Conservation (phyloP, 2,329 filamentous ascomycete species). For the Fusarium globosum region DNA sequence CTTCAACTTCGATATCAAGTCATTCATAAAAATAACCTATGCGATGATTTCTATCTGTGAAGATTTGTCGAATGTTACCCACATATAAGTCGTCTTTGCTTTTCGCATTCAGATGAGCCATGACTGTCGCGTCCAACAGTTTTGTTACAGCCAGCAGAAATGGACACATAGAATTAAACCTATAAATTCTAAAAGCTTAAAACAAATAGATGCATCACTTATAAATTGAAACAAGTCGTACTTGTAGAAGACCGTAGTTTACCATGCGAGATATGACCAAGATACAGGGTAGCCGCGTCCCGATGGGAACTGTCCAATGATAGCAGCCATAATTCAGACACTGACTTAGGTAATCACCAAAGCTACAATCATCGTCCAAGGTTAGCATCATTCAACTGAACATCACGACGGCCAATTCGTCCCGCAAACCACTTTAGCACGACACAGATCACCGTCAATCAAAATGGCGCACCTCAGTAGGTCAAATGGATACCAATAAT, state of each 20-base stretch:
- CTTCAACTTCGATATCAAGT: background rate
- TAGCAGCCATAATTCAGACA: constrained; percentile 12
- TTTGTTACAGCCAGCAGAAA: background rate
- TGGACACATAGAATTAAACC: too few species aligned
- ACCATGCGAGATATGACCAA: too few species aligned
- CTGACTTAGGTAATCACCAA: constrained; percentile 35
- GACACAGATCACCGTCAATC: constrained; percentile 40
- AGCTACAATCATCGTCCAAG: constrained; percentile 35
- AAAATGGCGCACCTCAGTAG: constrained; percentile 56
- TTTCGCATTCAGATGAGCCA: background rate
- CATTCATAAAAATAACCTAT: background rate
- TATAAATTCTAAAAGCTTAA: background rate
- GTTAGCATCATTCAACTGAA: constrained; percentile 34
- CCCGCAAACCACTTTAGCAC: constrained; percentile 35
- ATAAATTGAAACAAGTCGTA: too few species aligned
- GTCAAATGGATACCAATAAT: constrained; percentile 5
- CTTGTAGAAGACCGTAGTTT: too few species aligned
- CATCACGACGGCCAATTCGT: constrained; percentile 42
- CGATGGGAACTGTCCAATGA: constrained; percentile 22
- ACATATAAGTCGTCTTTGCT: background rate
- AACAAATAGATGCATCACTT: too few species aligned
- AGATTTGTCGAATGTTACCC: too few species aligned
- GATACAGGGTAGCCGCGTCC: constrained; percentile 29
- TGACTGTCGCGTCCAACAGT: background rate
- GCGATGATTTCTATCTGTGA: background rate